Evolutionary conservation across 176 grass and related monocot genomes (phyloP), one percentile per base, ranked within the genome.

Genomic region (Raddia distichophylla): DNA sequence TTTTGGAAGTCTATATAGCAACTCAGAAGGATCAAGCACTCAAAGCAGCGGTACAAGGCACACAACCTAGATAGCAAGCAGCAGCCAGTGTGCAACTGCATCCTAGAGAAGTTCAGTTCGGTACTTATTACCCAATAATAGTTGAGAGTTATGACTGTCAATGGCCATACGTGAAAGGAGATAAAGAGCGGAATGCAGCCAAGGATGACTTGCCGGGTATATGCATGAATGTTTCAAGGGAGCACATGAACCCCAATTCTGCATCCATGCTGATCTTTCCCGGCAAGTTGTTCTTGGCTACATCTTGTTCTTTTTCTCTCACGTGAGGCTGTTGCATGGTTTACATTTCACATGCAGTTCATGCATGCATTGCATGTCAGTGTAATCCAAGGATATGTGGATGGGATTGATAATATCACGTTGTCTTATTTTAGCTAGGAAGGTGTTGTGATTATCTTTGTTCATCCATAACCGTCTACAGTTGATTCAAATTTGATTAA

Each of bases 281-380:
- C 66, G 83, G 92, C 92, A 86, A 84, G 94, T 93, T 87, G 86
- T 93, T 85, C 77, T 97, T 97, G 88, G 91, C 94, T 97, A 89
- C 45, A 62, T 87, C 78, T 91, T 82, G 74, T 61, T 87, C 86
- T 93, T 92, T 82, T 97, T 87, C 80, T 91, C 83, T 91, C 88
- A 97, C 79, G 73, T 69, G 43, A 89, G 88, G 73, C 88, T 47
- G 18, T 71, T 62, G 80, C 11, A 87, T 68, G 87, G 60, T 33
- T 80, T 80, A 15, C 8, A 0, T 61, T 76, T 22, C 76, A 19
- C 46, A 70, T 69, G 19, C 20, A 54, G 42, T 18, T 44, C 53
- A 60, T 33, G 6, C 8, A 37, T 16, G 17, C 37, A 78, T 4
- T 58, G 78, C 19, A 59, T 57, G 64, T 13, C 11, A 27, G 53